A percentile compares a stretch with the other conserved stretches of the same genome.
Evolutionary conservation across 2,329 filamentous ascomycete species (phyloP).

Genomic region (Pseudogymnoascus sp.): DNA sequence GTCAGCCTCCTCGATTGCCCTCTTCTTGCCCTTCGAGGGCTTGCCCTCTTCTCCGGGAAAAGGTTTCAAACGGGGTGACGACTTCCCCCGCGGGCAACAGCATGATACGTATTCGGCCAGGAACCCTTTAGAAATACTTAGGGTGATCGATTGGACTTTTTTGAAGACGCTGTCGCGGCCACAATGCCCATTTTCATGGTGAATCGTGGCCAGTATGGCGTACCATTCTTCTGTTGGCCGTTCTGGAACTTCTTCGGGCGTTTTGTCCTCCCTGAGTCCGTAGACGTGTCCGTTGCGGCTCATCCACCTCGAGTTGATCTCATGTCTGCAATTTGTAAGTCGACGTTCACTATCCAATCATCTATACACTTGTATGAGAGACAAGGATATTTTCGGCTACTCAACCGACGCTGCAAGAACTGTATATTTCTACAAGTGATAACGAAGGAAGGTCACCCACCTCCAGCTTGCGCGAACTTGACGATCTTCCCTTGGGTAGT

Average conservation of each 20-base stretch:
- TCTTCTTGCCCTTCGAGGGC: background rate
- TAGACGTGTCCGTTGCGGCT: background rate
- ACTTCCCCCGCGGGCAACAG: background rate
- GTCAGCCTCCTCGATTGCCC: background rate
- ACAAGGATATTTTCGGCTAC: background rate
- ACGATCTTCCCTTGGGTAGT: background rate
- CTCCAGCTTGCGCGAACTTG: background rate
- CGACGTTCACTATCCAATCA: background rate
- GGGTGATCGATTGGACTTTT: background rate
- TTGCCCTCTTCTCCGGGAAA: background rate
- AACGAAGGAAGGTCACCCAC: background rate
- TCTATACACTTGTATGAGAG: background rate
- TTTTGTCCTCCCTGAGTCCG: background rate
- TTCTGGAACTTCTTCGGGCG: background rate
- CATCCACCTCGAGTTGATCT: background rate
- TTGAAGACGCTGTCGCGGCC: background rate
- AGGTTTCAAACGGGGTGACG: background rate
- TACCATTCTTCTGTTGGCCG: background rate
- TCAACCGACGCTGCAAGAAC: background rate
- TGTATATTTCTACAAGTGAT: background rate
- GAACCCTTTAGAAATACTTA: background rate
- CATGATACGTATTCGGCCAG: background rate
- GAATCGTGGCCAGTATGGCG: background rate
- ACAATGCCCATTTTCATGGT: background rate
- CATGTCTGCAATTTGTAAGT: background rate